Evolutionary conservation across 495 filamentous ascomycete genomes (phyloP).

Genomic region (Glonium stellatum): DNA sequence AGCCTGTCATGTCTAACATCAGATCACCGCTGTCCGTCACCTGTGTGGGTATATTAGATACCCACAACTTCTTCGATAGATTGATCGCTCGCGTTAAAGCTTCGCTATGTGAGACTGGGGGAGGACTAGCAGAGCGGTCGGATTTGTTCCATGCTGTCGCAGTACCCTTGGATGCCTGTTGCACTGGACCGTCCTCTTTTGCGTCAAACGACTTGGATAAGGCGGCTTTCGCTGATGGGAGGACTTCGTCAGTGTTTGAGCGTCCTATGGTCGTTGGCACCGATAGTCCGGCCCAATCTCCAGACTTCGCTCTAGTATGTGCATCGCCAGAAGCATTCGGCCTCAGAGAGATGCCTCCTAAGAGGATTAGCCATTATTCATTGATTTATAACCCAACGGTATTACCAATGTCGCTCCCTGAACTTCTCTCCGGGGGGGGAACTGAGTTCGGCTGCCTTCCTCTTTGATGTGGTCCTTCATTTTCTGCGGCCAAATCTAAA

Average conservation of each 20-base stretch:
- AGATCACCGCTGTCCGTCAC: conserved; percentile 91
- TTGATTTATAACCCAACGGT: conserved; percentile 9
- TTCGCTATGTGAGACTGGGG: conserved; percentile 63
- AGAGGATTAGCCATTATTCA: background rate
- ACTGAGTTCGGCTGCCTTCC: conserved; percentile 18
- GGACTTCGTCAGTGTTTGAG: conserved; percentile 22
- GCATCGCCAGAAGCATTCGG: conserved; percentile 50
- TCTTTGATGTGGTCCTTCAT: conserved; percentile 8
- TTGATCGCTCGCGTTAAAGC: conserved; percentile 77
- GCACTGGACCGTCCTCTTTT: conserved; percentile 13
- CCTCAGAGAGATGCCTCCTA: conserved; percentile 56
- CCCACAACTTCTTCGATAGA: conserved; percentile 78
- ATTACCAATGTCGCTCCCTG: conserved; percentile 46
- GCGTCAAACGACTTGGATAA: conserved; percentile 12
- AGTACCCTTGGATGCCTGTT: conserved; percentile 16
- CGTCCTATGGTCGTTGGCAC: conserved; percentile 11
- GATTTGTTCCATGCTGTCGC: conserved; percentile 21
- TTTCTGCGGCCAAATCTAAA: conserved; percentile 57
- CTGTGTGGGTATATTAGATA: conserved; percentile 84
- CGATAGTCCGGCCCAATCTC: conserved; percentile 25
- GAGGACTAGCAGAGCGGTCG: conserved; percentile 64
- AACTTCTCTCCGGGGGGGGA: conserved; percentile 31
- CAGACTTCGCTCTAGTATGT: conserved; percentile 19
- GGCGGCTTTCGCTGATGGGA: conserved; percentile 18
- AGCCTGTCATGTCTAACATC: conserved; percentile 97